Evolutionary conservation across 2,329 filamentous ascomycete genomes (phyloP).

Genomic region (Pseudogymnoascus sp.): DNA sequence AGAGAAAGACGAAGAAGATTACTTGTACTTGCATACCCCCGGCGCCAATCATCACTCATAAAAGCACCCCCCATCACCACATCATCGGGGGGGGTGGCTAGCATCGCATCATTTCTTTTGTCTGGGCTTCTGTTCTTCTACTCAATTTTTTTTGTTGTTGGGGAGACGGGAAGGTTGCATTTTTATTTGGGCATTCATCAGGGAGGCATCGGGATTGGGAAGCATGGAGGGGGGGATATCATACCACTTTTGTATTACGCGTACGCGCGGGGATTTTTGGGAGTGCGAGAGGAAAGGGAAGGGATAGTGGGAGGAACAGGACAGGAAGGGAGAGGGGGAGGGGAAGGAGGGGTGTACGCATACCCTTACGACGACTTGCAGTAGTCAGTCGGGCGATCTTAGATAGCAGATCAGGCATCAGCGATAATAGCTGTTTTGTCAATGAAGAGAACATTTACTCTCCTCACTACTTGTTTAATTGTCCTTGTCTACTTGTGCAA

Average conservation of each 20-base stretch:
- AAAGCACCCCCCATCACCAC: neutral
- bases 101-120: neutral
- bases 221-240: neutral
- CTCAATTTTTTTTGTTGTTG: neutral
- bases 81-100: neutral
- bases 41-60: neutral
- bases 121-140: neutral
- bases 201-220: neutral
- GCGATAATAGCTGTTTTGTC: neutral
- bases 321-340: neutral
- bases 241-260: neutral
- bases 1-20: neutral
- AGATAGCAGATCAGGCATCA: neutral
- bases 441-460: neutral
- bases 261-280: neutral
- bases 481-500: too few species aligned
- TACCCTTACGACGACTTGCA: neutral
- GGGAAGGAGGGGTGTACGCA: neutral
- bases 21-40: neutral
- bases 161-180: neutral
- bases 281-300: neutral
- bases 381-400: neutral
- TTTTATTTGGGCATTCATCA: neutral
- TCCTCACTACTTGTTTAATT: too few species aligned
- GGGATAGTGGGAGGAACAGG: neutral